Evolutionary conservation across 208 protist species (phyloP), one percentile per base, ranked within the genome.

Genomic region (Trypanosoma theileri): DNA sequence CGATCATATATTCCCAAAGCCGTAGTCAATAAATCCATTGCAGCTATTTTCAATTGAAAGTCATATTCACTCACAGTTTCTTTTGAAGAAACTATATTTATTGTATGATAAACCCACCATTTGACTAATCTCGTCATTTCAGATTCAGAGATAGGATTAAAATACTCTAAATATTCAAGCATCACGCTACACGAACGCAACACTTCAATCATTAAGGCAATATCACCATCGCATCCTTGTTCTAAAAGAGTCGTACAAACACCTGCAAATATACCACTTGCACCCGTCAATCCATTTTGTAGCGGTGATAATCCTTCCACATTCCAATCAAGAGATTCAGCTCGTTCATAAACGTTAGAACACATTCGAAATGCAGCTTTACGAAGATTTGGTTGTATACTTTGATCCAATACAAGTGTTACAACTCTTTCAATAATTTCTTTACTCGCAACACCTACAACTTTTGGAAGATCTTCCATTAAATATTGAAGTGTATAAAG

Each of bases 331-430:
- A 96, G 76, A n/a, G 81, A 45, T 9, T 86, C 76, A n/a, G 79
- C 75, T 56, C 89, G 86, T 67, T 96, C 87, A 68, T 93, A 96
- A 41, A 87, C 81, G 54, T 91, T 91, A 67, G 79, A 92, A 60
- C 88, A 92, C 88, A 96, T 93, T 26, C 85, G 77, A 73, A 96
- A 96, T 21, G 80, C 88, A 45, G 91, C 87, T 59, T 92, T 93
- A 26, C 78, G 78, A 21, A 92, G 65, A 21, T 75, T 59, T 13
- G 75, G 17, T 41, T 89, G 62, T 3, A 44, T 26, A 58, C 55
- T 65, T 48, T 59, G 21, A 56, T 72, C 59, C n/a, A 80, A 19
- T 4, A 78, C 56, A 45, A 96, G 65, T 42, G 80, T 59, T 14
- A 81, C 80, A 52, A 90, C 91, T 14, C 74, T 60, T 16, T 74